These are phyloP conservation scores for Arthrocladium fulminans DNA, from an alignment of 2,329 filamentous ascomycete genomes.

Conservation along the genomic window DNA sequence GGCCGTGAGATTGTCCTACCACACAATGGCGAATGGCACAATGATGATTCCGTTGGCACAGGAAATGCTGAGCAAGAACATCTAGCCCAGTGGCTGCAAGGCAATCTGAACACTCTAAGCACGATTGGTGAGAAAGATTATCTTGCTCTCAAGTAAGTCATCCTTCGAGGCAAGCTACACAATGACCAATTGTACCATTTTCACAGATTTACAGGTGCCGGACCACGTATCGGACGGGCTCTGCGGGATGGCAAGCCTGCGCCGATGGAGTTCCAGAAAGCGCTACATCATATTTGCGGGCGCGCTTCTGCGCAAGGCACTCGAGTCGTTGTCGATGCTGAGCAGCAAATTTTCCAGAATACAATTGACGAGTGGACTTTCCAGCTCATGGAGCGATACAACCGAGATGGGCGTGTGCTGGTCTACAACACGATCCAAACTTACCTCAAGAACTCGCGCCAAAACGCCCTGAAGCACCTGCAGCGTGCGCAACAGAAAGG, in stretches of 20 bases:
- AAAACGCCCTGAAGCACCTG: conserved; percentile 39
- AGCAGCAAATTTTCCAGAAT: conserved; percentile 44
- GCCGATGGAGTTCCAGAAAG: conserved; percentile 32
- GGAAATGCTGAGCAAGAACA: neutral
- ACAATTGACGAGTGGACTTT: conserved; percentile 47
- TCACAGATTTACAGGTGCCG: conserved; percentile 37
- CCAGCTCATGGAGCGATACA: conserved; percentile 45
- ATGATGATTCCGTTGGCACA: neutral
- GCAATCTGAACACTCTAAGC: conserved; percentile 43
- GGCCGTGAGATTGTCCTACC: neutral
- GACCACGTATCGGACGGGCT: conserved; percentile 34
- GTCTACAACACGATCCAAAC: conserved; percentile 47
- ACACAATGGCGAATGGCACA: neutral
- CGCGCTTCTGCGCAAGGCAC: conserved; percentile 35
- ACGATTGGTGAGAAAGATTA: conserved; percentile 45
- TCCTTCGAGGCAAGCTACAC: neutral
- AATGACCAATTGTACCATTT: neutral
- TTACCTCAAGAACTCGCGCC: conserved; percentile 43
- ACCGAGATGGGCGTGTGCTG: conserved; percentile 32
- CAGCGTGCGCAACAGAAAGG: conserved; percentile 37
- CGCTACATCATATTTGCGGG: conserved; percentile 38
- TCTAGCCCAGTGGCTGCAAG: neutral
- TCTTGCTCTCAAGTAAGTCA: conserved; percentile 41
- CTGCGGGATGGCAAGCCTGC: conserved; percentile 33
- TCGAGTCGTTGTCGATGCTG: conserved; percentile 46